Evolutionary conservation across 2,329 filamentous ascomycete species (phyloP).

Genomic region (Fusarium equiseti): DNA sequence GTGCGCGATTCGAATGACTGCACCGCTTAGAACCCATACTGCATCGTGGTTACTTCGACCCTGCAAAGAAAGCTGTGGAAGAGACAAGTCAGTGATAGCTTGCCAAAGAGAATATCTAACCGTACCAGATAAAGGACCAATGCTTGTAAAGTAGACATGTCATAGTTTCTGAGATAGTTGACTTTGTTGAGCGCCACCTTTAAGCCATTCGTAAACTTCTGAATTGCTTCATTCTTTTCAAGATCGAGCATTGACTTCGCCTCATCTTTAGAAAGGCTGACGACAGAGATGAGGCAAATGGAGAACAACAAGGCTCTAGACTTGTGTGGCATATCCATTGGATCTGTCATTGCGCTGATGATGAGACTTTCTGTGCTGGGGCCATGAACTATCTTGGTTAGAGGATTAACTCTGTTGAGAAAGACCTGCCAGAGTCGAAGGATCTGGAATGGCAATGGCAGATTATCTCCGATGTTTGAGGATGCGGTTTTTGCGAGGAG

Average conservation of each 20-base stretch:
- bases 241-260: neutral
- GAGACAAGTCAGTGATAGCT: neutral
- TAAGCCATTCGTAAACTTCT: constrained; percentile 10
- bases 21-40: constrained; percentile 9
- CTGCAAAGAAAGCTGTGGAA: neutral
- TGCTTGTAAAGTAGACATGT: constrained; percentile 6
- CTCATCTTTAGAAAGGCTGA: neutral
- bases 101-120: accelerated
- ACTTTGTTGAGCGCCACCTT: constrained; percentile 12
- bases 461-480: neutral
- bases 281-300: neutral
- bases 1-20: constrained; percentile 15
- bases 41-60: constrained; percentile 19
- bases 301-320: constrained; percentile 2
- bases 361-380: constrained; percentile 15
- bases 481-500: neutral
- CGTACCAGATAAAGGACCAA: constrained; percentile 2
- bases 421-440: constrained; percentile 17
- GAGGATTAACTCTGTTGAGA: constrained; percentile 13
- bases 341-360: constrained; percentile 8
- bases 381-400: constrained; percentile 11
- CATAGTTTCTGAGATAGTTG: constrained; percentile 13
- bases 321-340: neutral
- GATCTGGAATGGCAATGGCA: constrained; percentile 1
- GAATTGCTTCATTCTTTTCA: constrained; percentile 1